A percentile compares a stretch with the other conserved stretches of the same genome.
Evolutionary conservation across 306 rosid species (phyloP).

Genomic region (Begonia fuchsioides): DNA sequence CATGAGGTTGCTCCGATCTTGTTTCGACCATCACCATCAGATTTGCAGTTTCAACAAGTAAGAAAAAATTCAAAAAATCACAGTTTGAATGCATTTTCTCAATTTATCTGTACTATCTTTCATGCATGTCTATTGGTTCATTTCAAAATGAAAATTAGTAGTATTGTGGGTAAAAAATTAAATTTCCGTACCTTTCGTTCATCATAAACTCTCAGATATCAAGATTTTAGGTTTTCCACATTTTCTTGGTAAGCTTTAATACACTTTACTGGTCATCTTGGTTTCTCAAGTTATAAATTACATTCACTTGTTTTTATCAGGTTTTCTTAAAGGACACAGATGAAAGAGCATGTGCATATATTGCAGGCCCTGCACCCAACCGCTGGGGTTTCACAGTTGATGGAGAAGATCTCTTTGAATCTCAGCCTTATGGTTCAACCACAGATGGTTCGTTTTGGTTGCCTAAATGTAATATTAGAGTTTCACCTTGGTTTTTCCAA

Average conservation of each 20-base stretch:
- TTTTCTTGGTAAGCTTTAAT: background rate
- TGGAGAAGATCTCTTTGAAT: constrained; percentile 51
- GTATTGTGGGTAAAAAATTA: too few species aligned
- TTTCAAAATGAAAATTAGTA: too few species aligned
- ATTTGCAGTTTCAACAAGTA: constrained; percentile 84
- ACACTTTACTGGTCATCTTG: background rate
- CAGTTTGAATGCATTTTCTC: constrained; percentile 1
- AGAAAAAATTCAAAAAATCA: constrained; percentile 19
- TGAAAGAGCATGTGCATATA: constrained; percentile 98
- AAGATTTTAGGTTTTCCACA: background rate
- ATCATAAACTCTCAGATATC: background rate
- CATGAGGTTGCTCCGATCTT: constrained; percentile 36
- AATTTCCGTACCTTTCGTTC: background rate
- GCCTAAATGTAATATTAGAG: constrained; percentile 3
- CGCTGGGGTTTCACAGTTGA: constrained; percentile 95
- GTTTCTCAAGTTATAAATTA: background rate
- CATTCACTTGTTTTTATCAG: constrained; percentile 20
- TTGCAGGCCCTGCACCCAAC: constrained; percentile 98
- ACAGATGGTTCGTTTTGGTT: constrained; percentile 34
- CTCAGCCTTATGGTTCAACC: constrained; percentile 24
- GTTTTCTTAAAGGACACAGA: constrained; percentile 90
- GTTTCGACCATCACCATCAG: constrained; percentile 63
- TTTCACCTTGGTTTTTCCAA: constrained; percentile 2
- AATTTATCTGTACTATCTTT: too few species aligned
- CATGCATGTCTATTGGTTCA: too few species aligned